Evolutionary conservation across 805 yeast genomes (phyloP).

Genomic region (Metschnikowia matae): DNA sequence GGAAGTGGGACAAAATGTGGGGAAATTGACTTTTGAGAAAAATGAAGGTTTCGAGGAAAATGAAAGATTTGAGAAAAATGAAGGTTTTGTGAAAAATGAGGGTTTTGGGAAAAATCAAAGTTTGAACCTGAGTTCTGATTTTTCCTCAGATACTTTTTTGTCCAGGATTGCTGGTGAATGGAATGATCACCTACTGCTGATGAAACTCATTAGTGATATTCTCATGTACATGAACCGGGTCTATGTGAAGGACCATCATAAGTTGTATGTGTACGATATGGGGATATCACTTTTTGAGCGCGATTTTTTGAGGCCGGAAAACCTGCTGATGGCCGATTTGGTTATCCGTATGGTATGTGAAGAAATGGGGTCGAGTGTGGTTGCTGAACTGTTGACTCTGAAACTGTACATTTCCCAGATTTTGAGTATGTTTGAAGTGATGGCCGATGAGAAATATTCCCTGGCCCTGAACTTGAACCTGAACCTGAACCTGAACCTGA

Average conservation of each 20-base stretch:
- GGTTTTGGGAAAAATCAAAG: no score
- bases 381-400: slow-evolving; percentile 29
- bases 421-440: slow-evolving; percentile 67
- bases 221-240: slow-evolving; percentile 85
- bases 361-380: slow-evolving; percentile 40
- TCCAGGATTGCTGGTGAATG: slow-evolving; percentile 42
- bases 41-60: no score
- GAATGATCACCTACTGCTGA: slow-evolving; percentile 67
- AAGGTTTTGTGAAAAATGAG: no score
- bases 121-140: no score
- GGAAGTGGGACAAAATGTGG: no score
- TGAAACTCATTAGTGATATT: slow-evolving; percentile 79
- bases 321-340: slow-evolving; percentile 47
- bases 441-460: slow-evolving; percentile 41
- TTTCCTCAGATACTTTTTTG: no score
- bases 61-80: no score
- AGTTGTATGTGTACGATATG: slow-evolving; percentile 64
- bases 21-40: no score
- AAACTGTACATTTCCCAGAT: slow-evolving; percentile 56
- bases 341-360: slow-evolving; percentile 48
- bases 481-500: no score
- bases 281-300: slow-evolving; percentile 68
- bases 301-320: slow-evolving; percentile 48
- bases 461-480: slow-evolving; percentile 32
- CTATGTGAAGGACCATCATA: slow-evolving; percentile 64